Percentiles rank a stretch among this genome's conserved stretches.
These are phyloP conservation scores for Dichotomocladium elegans DNA, from an alignment of 371 early-diverging fungal genomes.

Conservation along the genomic window DNA sequence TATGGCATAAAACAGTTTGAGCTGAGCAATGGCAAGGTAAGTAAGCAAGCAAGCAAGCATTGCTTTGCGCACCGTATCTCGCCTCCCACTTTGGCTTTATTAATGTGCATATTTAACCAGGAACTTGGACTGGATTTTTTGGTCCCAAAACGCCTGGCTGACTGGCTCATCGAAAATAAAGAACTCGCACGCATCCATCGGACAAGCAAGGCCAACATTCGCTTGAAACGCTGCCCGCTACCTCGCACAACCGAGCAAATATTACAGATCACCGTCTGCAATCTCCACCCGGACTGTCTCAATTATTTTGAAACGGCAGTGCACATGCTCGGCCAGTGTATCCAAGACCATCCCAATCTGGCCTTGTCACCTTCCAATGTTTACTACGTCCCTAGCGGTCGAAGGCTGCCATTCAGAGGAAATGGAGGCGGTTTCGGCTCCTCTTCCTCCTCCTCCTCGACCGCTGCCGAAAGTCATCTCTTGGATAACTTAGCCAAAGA, in stretches of 20 bases:
- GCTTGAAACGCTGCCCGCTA: conserved; percentile 6
- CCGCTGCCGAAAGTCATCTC: no score
- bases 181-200: conserved; percentile 10
- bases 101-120: not conserved
- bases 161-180: not conserved
- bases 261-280: conserved; percentile 7
- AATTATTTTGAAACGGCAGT: conserved; percentile 20
- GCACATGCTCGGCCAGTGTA: conserved; percentile 6
- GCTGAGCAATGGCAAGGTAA: conserved; percentile 9
- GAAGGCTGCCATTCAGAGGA: no score
- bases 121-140: conserved; percentile 10
- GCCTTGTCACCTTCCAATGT: conserved; percentile 22
- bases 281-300: not conserved
- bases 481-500: no score
- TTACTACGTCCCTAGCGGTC: conserved; percentile 18
- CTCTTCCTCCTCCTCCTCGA: no score
- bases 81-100: no score
- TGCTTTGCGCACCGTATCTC: no score
- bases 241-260: conserved; percentile 20
- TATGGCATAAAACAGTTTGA: conserved; percentile 1
- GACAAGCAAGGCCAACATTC: conserved; percentile 2
- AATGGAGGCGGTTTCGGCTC: no score
- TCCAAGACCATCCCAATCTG: conserved; percentile 8
- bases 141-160: conserved; percentile 3
- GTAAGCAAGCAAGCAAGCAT: not conserved